These are phyloP conservation scores for Colletotrichum camelliae DNA, from an alignment of 2,329 filamentous ascomycete genomes.

Conservation along the genomic window DNA sequence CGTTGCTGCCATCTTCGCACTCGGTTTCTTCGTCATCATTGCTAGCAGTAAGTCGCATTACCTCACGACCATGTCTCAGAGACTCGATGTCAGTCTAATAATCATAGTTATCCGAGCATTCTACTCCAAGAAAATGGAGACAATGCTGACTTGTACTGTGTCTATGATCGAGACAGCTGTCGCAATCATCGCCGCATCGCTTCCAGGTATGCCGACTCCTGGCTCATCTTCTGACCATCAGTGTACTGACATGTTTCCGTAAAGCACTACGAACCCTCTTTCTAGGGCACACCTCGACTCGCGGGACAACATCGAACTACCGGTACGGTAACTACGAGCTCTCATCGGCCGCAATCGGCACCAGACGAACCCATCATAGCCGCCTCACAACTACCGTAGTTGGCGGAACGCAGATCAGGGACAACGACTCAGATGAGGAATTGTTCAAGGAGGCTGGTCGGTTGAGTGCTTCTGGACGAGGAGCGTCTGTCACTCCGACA, in stretches of 20 bases:
- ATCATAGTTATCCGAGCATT: constrained; percentile 36
- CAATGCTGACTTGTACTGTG: constrained; percentile 42
- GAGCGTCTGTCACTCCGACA: neutral
- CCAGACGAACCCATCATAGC: constrained; percentile 5
- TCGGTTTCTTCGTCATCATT: constrained; percentile 35
- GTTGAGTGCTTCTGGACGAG: neutral
- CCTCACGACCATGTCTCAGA: rapidly evolving
- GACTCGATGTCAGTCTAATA: neutral
- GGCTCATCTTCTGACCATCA: neutral
- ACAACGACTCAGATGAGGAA: constrained; percentile 17
- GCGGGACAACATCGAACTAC: constrained; percentile 2
- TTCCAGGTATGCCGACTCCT: constrained; percentile 30
- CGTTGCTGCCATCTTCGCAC: constrained; percentile 34
- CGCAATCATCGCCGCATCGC: constrained; percentile 44
- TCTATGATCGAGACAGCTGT: constrained; percentile 43
- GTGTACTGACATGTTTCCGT: rapidly evolving
- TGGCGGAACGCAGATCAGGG: constrained; percentile 6
- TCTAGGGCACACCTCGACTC: constrained; percentile 10
- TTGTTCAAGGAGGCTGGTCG: neutral
- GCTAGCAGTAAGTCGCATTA: constrained; percentile 30
- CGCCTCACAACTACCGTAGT: constrained; percentile 12
- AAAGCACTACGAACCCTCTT: constrained; percentile 9
- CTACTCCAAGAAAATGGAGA: constrained; percentile 36
- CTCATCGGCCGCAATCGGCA: neutral
- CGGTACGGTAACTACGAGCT: constrained; percentile 15